Evolutionary conservation across 139 green algal genomes (phyloP), one percentile per base, ranked within the genome.

Genomic region (Coccomyxa sp.): DNA sequence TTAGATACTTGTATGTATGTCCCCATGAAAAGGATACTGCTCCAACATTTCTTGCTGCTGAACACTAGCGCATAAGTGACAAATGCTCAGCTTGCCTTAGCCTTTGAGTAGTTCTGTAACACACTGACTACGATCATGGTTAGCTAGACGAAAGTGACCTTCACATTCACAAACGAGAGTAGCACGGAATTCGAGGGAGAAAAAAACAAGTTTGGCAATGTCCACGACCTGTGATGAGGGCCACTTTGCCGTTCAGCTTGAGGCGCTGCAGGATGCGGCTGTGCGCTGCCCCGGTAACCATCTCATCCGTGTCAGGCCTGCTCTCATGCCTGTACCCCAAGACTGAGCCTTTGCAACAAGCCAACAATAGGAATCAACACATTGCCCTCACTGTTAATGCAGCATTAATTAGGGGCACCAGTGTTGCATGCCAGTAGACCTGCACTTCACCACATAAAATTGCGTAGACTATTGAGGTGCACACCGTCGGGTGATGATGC

Each of bases 161-260:
- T n/a, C n/a, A 51, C 3, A 7, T 11, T 51, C 38, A 7, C 38
- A 51, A 51, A 7, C 38, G 7, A 51, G 3, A 7, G 38, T 51
- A 11, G 38, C 38, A 51, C 7, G 38, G 7, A 7, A 51, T 51
- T 51, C 7, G 38, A 51, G 3, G 7, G 3, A 51, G 7, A 51
- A 51, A 11, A 7, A 51, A 7, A 51, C 38, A 51, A 51, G 38
- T 51, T 51, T 51, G 38, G 38, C 38, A 51, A 51, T 51, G 38
- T 51, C 38, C 38, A 1, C 21, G 1, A 71, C 89, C 89, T 86
- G 89, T 91, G 58, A 91, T 82, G 11, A 92, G 85, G 0, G 86
- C 88, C 14, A 85, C 86, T 79, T 89, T 84, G 68, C 76, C 82
- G 51, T 87, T 90, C 16, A 92, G 83, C 78, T 88, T 88, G 45